phyloP scores from a whole-genome alignment of 2,329 filamentous ascomycete genomes.

The Penicillium sumatraense region DNA sequence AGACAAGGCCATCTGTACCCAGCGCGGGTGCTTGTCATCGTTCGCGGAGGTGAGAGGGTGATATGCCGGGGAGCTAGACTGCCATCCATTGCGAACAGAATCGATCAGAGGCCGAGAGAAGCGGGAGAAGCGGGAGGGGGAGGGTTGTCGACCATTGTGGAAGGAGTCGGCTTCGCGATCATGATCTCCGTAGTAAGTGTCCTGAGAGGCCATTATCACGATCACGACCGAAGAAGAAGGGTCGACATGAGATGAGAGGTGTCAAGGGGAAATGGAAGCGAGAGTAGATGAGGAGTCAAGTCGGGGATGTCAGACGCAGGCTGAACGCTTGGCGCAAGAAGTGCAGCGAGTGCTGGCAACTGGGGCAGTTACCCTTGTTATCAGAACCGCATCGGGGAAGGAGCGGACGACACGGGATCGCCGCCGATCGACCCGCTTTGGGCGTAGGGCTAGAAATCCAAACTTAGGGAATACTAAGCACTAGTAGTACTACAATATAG shows the following conservation, averaged over 20 bases:
- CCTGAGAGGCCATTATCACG: conserved; percentile 12
- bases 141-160: conserved; percentile 15
- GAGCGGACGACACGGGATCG: no score
- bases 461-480: background rate
- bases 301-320: background rate
- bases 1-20: conserved; percentile 33
- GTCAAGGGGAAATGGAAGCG: background rate
- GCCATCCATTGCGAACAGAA: conserved; percentile 46
- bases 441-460: background rate
- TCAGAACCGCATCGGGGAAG: background rate
- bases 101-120: conserved; percentile 41
- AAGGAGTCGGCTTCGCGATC: conserved; percentile 29
- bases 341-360: background rate
- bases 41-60: conserved; percentile 23
- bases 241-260: background rate
- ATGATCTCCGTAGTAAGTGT: conserved; percentile 28
- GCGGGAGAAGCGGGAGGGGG: conserved; percentile 17
- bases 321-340: background rate
- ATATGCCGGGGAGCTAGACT: conserved; percentile 27
- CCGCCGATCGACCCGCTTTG: conserved; percentile 4
- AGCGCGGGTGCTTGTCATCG: conserved; percentile 23
- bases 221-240: background rate
- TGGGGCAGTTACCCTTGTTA: conserved; percentile 2
- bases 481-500: background rate
- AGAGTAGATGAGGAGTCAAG: background rate